Percentiles rank a stretch among this genome's conserved stretches.
phyloP scores from a whole-genome alignment of 225 moss, liverwort and hornwort genomes.

The Sphagnum contortum region DNA sequence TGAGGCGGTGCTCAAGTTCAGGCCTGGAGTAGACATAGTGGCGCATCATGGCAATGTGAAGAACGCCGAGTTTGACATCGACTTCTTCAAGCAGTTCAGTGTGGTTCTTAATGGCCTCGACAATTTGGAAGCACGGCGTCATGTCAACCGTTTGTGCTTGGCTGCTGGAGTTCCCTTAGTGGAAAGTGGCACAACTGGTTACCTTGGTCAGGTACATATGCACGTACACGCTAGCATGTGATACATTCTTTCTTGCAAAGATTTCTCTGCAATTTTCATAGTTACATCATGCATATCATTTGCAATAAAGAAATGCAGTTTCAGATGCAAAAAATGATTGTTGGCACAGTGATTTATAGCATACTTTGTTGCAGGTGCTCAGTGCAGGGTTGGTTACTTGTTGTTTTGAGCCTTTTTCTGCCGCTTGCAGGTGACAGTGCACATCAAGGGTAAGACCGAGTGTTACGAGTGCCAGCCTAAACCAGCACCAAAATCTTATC shows the following conservation, averaged over 20 bases:
- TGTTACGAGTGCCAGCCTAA: constrained; percentile 99
- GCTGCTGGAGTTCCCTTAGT: constrained; percentile 93
- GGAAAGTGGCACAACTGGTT: constrained; percentile 97
- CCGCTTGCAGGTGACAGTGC: constrained; percentile 76
- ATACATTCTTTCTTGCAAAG: too few species aligned
- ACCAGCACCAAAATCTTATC: constrained; percentile 94
- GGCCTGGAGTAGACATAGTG: constrained; percentile 80
- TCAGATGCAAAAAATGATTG: too few species aligned
- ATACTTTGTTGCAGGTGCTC: too few species aligned
- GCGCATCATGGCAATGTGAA: constrained; percentile 96
- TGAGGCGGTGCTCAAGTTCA: constrained; percentile 86
- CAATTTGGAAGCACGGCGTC: constrained; percentile 93
- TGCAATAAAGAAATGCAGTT: too few species aligned
- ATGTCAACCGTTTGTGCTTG: constrained; percentile 94
- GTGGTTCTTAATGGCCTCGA: constrained; percentile 94
- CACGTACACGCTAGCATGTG: background rate
- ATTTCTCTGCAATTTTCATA: too few species aligned
- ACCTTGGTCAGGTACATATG: constrained; percentile 79
- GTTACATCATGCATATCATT: too few species aligned
- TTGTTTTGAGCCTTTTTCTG: background rate
- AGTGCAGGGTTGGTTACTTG: too few species aligned
- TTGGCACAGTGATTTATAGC: too few species aligned
- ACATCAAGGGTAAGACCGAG: constrained; percentile 82
- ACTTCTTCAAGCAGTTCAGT: constrained; percentile 88
- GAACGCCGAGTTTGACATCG: constrained; percentile 77